Evolutionary conservation across 129 eudicot genomes (phyloP).

Genomic region (Tagetes patula): DNA sequence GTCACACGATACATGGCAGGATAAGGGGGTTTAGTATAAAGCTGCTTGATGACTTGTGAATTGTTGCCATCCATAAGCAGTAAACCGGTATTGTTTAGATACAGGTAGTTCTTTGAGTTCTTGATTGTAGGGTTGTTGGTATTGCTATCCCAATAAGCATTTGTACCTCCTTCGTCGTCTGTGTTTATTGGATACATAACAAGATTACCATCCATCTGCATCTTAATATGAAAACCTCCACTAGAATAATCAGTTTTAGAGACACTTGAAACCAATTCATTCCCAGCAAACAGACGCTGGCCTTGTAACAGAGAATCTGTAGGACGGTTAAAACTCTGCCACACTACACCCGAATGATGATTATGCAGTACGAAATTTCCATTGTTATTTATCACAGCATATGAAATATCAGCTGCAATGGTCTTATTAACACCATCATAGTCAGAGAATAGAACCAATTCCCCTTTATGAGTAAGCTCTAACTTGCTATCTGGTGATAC

Average conservation of each 20-base stretch:
- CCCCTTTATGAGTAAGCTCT: constrained; percentile 15
- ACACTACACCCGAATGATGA: background rate
- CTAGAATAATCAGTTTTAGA: constrained; percentile 27
- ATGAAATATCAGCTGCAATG: constrained; percentile 16
- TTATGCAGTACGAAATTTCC: constrained; percentile 39
- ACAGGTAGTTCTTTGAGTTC: constrained; percentile 5
- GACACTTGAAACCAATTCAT: constrained; percentile 36
- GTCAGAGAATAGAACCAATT: constrained; percentile 5
- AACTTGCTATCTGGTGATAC: constrained; percentile 19
- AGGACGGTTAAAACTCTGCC: constrained; percentile 49
- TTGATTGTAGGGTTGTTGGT: background rate
- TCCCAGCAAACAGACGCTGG: constrained; percentile 32
- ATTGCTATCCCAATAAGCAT: constrained; percentile 14
- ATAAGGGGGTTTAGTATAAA: background rate
- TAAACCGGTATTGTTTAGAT: constrained; percentile 10
- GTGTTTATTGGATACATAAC: constrained; percentile 39
- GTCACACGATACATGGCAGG: constrained; percentile 18
- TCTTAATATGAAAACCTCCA: constrained; percentile 35
- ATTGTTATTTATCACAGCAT: constrained; percentile 24
- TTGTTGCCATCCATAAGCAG: background rate
- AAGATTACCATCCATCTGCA: constrained; percentile 44
- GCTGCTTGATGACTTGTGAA: background rate
- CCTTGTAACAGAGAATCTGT: constrained; percentile 44
- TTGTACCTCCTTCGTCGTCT: fast-evolving
- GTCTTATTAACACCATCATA: background rate